Conservation (phyloP, 2,329 filamentous ascomycete species). For the Apiospora koreana region DNA sequence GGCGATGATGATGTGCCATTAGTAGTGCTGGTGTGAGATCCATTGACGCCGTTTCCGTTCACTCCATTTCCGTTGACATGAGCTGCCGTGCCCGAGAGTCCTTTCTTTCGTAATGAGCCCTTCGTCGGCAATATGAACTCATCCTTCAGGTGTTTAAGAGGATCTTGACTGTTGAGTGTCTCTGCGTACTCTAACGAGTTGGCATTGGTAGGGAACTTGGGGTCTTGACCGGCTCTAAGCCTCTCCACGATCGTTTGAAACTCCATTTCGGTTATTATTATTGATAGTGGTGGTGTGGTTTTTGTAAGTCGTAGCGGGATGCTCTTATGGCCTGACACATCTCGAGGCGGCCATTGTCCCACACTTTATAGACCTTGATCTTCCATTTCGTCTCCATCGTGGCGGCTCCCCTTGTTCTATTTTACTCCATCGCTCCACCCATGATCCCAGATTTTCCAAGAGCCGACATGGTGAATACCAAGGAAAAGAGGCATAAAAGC, state of each 20-base stretch:
- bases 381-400: neutral
- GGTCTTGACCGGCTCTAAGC: conserved; percentile 41
- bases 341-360: neutral
- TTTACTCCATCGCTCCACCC: neutral
- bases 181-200: conserved; percentile 49
- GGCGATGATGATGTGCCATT: conserved; percentile 2
- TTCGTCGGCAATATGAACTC: conserved; percentile 80
- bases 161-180: conserved; percentile 60
- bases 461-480: neutral
- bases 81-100: conserved; percentile 42
- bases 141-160: conserved; percentile 60
- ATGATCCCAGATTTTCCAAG: neutral
- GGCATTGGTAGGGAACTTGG: conserved; percentile 50
- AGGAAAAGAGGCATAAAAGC: neutral
- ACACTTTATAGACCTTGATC: conserved; percentile 3
- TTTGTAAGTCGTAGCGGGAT: neutral
- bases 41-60: conserved; percentile 26
- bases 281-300: neutral
- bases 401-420: neutral
- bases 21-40: conserved; percentile 18
- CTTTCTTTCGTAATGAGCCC: conserved; percentile 66
- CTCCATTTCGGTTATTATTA: conserved; percentile 50
- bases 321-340: neutral
- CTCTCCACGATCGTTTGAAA: conserved; percentile 39
- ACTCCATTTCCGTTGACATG: conserved; percentile 26